phyloP scores from a whole-genome alignment of 1,139 yeast species.

The Blastobotrys malaysiensis region DNA sequence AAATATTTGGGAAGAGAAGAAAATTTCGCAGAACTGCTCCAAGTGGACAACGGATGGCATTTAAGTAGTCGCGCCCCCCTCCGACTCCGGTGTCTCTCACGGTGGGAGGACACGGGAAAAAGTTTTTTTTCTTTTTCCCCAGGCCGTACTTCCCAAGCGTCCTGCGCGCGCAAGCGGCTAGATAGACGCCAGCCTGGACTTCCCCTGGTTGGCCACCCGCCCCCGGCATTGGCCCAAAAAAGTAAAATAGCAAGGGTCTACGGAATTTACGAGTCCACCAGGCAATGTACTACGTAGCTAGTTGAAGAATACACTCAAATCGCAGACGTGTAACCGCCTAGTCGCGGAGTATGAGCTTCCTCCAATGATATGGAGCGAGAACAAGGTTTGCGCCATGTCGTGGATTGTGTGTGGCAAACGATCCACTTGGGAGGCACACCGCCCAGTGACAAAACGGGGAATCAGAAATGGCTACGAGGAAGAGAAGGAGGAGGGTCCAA shows the following conservation, averaged over 20 bases:
- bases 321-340: too few species aligned
- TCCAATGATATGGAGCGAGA: too few species aligned
- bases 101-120: neutral
- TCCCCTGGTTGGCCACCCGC: neutral
- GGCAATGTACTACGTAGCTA: too few species aligned
- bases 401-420: too few species aligned
- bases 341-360: too few species aligned
- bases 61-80: conserved; percentile 1
- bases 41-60: neutral
- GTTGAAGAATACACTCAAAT: too few species aligned
- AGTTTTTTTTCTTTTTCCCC: neutral
- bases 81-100: neutral
- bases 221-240: neutral
- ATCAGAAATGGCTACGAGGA: too few species aligned
- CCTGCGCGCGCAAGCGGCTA: neutral
- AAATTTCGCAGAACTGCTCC: neutral
- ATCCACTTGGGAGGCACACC: too few species aligned
- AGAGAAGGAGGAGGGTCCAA: too few species aligned
- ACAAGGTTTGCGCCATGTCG: too few species aligned
- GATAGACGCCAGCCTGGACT: neutral
- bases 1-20: neutral
- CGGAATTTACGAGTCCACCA: neutral
- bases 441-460: too few species aligned
- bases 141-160: neutral
- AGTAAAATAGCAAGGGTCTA: neutral